A percentile compares a stretch with the other conserved stretches of the same genome.
phyloP scores from a whole-genome alignment of 2,329 filamentous ascomycete species.

The Coniella lustricola region DNA sequence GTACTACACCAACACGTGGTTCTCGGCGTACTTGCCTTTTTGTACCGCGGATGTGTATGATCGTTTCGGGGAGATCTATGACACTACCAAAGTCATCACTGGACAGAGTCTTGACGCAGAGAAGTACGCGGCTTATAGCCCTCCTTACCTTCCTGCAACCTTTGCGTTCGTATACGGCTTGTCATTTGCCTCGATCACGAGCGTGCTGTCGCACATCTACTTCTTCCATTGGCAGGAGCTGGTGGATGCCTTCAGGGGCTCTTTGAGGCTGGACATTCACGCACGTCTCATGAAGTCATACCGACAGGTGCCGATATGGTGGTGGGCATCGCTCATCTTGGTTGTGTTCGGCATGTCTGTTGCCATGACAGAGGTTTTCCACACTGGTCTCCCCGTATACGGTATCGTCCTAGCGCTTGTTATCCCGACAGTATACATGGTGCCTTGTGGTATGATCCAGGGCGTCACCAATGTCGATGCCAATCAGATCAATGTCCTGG shows the following conservation, averaged over 20 bases:
- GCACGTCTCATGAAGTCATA: constrained; percentile 35
- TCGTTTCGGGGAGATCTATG: constrained; percentile 42
- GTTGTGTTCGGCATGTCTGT: constrained; percentile 29
- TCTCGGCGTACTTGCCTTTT: constrained; percentile 45
- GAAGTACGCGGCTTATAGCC: constrained; percentile 46
- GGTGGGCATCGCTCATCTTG: constrained; percentile 32
- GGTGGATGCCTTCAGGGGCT: constrained; percentile 22
- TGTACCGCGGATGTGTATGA: constrained; percentile 47
- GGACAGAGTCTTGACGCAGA: constrained; percentile 36
- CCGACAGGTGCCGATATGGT: constrained; percentile 35
- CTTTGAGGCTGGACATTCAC: constrained; percentile 33
- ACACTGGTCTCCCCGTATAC: constrained; percentile 37
- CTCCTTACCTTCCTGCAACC: constrained; percentile 40
- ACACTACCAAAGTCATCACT: constrained; percentile 40
- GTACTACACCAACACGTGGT: constrained; percentile 43
- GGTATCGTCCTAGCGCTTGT: constrained; percentile 37
- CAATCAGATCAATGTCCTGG: constrained; percentile 41
- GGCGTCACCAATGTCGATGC: constrained; percentile 41
- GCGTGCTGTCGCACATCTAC: constrained; percentile 34
- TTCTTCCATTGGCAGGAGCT: constrained; percentile 59
- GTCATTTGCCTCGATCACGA: constrained; percentile 25
- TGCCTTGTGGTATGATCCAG: constrained; percentile 41
- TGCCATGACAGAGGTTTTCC: constrained; percentile 36
- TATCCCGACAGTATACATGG: constrained; percentile 37
- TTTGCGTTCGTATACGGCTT: constrained; percentile 32